Percentiles rank a stretch among this genome's conserved stretches.
Evolutionary conservation across 805 yeast genomes (phyloP).

Genomic region (Saccharomycopsis microspora): DNA sequence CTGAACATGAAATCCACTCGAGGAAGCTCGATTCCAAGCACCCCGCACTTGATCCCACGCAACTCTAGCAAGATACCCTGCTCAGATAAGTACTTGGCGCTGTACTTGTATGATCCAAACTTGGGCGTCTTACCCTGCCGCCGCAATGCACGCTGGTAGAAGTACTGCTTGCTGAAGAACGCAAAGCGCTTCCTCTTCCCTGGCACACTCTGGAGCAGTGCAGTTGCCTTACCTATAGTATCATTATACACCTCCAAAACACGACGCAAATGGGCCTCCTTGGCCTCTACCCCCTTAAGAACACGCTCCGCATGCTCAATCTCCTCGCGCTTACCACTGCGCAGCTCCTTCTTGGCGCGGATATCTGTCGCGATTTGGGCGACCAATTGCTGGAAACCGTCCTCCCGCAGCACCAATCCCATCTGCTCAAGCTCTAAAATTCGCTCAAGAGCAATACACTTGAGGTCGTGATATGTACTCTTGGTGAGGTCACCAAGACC

Average conservation of each 20-base stretch:
- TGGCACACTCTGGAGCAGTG: constrained; percentile 27
- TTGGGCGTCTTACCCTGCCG: constrained; percentile 56
- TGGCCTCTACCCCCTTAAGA: constrained; percentile 25
- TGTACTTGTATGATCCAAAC: constrained; percentile 70
- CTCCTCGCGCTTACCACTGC: constrained; percentile 24
- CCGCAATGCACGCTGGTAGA: constrained; percentile 60
- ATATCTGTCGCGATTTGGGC: constrained; percentile 83
- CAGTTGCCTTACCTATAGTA: constrained; percentile 33
- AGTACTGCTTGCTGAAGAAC: constrained; percentile 63
- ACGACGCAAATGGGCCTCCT: constrained; percentile 25
- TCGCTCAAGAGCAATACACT: constrained; percentile 62
- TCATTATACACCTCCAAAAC: constrained; percentile 29
- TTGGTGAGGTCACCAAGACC: constrained; percentile 39
- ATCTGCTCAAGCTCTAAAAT: constrained; percentile 63
- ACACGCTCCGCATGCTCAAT: constrained; percentile 24
- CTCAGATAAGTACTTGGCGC: constrained; percentile 65
- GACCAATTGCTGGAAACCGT: constrained; percentile 67
- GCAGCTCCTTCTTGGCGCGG: constrained; percentile 27
- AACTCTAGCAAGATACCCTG: constrained; percentile 54
- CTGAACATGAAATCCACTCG: constrained; percentile 66
- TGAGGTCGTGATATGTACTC: constrained; percentile 60
- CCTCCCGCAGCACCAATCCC: constrained; percentile 52
- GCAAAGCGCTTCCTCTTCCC: constrained; percentile 9
- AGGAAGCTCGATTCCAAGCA: constrained; percentile 23
- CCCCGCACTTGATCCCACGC: constrained; percentile 41